These are phyloP conservation scores for Starmerella tilneyi DNA, from an alignment of 805 yeast species.

Conservation along the genomic window DNA sequence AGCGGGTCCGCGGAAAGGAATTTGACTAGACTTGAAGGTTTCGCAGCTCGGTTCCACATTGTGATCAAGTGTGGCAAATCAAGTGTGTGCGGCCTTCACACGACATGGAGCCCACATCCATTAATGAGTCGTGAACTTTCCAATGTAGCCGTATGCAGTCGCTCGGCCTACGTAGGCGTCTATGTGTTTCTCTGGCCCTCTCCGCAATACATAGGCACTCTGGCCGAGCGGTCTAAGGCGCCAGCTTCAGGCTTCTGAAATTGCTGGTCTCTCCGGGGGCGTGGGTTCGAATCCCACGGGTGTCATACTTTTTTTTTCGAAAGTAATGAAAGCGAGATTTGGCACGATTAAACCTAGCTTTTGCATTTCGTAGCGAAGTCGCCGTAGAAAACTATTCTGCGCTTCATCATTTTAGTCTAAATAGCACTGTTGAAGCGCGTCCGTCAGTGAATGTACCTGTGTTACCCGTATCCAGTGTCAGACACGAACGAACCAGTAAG, in stretches of 20 bases:
- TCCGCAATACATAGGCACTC: conserved; percentile 8
- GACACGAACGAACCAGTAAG: background rate
- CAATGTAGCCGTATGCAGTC: too few species aligned
- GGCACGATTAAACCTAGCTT: too few species aligned
- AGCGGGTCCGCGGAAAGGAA: conserved; percentile 32
- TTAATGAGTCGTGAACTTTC: too few species aligned
- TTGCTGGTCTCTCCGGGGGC: conserved; percentile 21
- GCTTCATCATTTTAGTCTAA: background rate
- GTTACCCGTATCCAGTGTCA: background rate
- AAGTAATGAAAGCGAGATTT: too few species aligned
- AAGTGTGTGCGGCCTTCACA: too few species aligned
- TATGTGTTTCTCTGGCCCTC: too few species aligned
- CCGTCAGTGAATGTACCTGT: too few species aligned
- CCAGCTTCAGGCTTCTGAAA: conserved; percentile 19
- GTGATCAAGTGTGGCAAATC: conserved; percentile 3
- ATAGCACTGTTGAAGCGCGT: too few species aligned
- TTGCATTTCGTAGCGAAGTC: too few species aligned
- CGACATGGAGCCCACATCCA: too few species aligned
- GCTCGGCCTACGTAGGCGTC: too few species aligned
- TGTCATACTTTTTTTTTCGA: conserved; percentile 17
- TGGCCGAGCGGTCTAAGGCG: conserved; percentile 23
- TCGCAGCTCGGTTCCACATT: conserved; percentile 18
- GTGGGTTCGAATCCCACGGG: conserved; percentile 21
- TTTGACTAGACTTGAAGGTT: conserved; percentile 29
- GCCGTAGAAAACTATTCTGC: too few species aligned